Evolutionary conservation across 768 basidiomycete species (phyloP).

Genomic region (Harrya chromipes): DNA sequence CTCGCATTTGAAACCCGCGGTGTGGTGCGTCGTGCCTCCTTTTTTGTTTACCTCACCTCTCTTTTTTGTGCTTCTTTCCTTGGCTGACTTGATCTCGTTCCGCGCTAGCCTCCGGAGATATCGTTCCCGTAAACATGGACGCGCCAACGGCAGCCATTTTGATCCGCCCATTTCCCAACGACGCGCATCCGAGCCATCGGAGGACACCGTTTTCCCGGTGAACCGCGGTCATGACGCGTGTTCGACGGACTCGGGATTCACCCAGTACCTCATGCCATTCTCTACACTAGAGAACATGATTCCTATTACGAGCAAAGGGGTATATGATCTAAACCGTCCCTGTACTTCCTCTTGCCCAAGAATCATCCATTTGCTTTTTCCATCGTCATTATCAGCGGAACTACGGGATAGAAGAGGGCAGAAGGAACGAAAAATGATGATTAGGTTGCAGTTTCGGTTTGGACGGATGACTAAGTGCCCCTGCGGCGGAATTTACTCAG

Average conservation of each 20-base stretch:
- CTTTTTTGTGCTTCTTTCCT: not conserved
- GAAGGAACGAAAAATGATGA: conserved; percentile 13
- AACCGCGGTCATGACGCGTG: too few species aligned
- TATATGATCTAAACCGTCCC: conserved; percentile 18
- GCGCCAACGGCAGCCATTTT: not conserved
- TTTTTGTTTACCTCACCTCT: not conserved
- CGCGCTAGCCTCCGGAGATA: conserved; percentile 42
- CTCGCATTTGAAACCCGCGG: conserved; percentile 86
- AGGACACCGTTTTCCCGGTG: too few species aligned
- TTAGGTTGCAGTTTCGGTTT: conserved; percentile 27
- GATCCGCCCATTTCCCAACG: not conserved
- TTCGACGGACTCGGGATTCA: conserved; percentile 3
- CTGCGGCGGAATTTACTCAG: conserved; percentile 27
- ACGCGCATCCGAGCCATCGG: too few species aligned
- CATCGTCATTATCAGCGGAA: conserved; percentile 8
- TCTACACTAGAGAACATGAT: conserved; percentile 12
- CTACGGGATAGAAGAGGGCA: conserved; percentile 4
- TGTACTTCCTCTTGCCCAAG: conserved; percentile 18
- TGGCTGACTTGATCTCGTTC: too few species aligned
- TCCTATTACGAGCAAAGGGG: conserved; percentile 19
- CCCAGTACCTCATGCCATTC: conserved; percentile 9
- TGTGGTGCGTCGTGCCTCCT: conserved; percentile 36
- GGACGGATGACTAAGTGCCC: conserved; percentile 21
- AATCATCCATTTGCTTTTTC: conserved; percentile 16
- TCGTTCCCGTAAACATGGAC: conserved; percentile 31